Base-by-base conservation (phyloP, 1,284 basidiomycete genomes). In the Baeospora myosura region DNA sequence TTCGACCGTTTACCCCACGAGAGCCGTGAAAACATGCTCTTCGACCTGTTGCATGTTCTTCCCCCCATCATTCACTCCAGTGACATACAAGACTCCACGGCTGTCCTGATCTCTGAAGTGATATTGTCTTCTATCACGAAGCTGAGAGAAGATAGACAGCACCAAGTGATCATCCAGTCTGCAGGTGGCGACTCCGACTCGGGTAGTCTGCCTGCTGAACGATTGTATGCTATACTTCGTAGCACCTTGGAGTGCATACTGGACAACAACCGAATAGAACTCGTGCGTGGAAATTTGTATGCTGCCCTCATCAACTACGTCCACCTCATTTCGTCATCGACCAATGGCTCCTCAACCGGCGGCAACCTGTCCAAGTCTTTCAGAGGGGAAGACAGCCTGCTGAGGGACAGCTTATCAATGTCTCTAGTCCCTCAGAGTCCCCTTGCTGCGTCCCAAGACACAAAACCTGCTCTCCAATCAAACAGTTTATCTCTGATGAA, bases 271-370 rank as follows among this genome's bases (percentile, higher is more conserved):
- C 84, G 81, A 3, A 76, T 84, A n/a, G 89, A 93, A 52, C 69
- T 88, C 38, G 84, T 93, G n/a, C 81, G 94, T n/a, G 94, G 94
- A 8, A 97, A 98, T 59, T 69, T 98, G n/a, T 98, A 96, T 60
- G 88, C 91, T 5, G 74, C 88, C 2, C 68, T 97, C 42, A 79
- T 91, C 62, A 94, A 95, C 59, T 94, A 89, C 59, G 66, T 96
- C 28, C 85, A 93, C 54, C 74, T 95, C 25, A 65, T 80, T 38
- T 49, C 60, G 55, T 58, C 14, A 42, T 61, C 17, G 52, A 62
- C 0, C 44, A 63, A 25, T 66, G 71, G 1, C 49, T 70, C 3
- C n/a, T 11, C n/a, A 14, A 11, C 18, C n/a, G 18, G n/a, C 3
- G n/a, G n/a, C 1, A 20, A 35, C 20, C 4, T 35, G 12, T 38